Percentiles rank a stretch among this genome's conserved stretches.
Evolutionary conservation across 2,329 filamentous ascomycete genomes (phyloP).

Genomic region (Sphaerulina vaccinii): DNA sequence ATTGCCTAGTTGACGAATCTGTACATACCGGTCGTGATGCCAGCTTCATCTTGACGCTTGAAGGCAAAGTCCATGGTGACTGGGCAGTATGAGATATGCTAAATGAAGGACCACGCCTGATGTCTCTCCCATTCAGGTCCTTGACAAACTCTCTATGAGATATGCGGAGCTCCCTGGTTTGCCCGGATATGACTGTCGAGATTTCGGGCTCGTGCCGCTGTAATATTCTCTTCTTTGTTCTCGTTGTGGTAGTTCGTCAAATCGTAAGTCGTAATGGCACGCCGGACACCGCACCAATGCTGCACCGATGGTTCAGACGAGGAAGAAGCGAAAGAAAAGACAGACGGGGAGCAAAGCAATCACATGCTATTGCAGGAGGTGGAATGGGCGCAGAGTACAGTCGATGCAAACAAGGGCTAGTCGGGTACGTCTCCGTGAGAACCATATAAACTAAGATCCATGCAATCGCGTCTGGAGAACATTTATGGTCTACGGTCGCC

Average conservation of each 20-base stretch:
- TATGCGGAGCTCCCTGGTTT: background rate
- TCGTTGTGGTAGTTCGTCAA: conserved; percentile 10
- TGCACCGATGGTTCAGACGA: background rate
- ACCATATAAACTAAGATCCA: conserved; percentile 2
- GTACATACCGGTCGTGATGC: conserved; percentile 30
- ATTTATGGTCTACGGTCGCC: too few species aligned
- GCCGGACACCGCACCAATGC: background rate
- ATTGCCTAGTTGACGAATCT: background rate
- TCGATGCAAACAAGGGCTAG: conserved; percentile 5
- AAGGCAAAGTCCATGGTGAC: conserved; percentile 37
- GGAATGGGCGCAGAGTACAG: background rate
- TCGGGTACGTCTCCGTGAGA: conserved; percentile 6
- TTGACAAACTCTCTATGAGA: background rate
- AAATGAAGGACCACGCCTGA: background rate
- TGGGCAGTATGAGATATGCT: background rate
- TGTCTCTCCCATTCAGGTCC: background rate
- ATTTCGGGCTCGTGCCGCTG: conserved; percentile 3
- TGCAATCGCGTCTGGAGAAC: conserved; percentile 7
- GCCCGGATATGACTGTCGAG: background rate
- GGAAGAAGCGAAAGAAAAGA: background rate
- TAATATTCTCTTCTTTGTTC: conserved; percentile 2
- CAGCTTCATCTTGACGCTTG: conserved; percentile 36
- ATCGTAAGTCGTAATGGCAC: conserved; percentile 9
- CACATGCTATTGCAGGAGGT: conserved; percentile 1
- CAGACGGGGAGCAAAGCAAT: conserved; percentile 2